Evolutionary conservation across 2,329 filamentous ascomycete genomes (phyloP), one percentile per base, ranked within the genome.

Genomic region (Aphanocladium album): DNA sequence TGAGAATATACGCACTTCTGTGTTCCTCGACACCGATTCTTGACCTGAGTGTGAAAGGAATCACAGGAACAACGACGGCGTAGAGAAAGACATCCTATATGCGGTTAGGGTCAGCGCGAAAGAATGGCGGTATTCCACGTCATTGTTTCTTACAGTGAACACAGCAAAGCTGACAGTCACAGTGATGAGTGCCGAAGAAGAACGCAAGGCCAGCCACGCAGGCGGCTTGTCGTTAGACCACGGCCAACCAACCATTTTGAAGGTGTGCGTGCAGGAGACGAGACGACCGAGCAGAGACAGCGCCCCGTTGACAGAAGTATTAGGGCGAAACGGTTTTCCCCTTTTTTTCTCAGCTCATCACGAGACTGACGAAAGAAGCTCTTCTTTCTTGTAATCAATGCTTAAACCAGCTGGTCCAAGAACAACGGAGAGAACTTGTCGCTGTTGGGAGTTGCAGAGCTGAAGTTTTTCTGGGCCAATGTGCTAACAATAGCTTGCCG

Each of bases 11-110:
- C 41, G 12, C 12, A 33, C 67, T 64, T 61, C 65, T 64, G 16
- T 67, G 60, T 51, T 62, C 41, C 5, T 57, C 45, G 12, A 74
- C 63, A 14, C 68, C 70, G 54, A 69, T 63, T 17, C 69, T 66
- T n/a, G 62, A 61, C 14, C 65, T 51, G 11, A 74, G 66, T 11
- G 69, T 68, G 59, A 71, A 73, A 16, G 72, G 72, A 51, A 73
- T 61, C 14, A 74, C 64, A 2, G 72, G 72, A 11, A 73, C 70
- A 52, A 74, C 67, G 51, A 74, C 72, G 25, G 68, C 69, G 47
- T 73, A 74, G 8, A 73, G 60, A 47, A 74, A 74, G 53, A 74
- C 69, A 47, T 74, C 72, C 72, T 74, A 53, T 5, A 23, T n/a
- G 19, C n/a, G n/a, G 27, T 65, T 47, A 64, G 54, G 35, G 23